Percentiles rank a stretch among this genome's conserved stretches.
Evolutionary conservation across 495 filamentous ascomycete species (phyloP).

Genomic region (Aspergillus ostianus): DNA sequence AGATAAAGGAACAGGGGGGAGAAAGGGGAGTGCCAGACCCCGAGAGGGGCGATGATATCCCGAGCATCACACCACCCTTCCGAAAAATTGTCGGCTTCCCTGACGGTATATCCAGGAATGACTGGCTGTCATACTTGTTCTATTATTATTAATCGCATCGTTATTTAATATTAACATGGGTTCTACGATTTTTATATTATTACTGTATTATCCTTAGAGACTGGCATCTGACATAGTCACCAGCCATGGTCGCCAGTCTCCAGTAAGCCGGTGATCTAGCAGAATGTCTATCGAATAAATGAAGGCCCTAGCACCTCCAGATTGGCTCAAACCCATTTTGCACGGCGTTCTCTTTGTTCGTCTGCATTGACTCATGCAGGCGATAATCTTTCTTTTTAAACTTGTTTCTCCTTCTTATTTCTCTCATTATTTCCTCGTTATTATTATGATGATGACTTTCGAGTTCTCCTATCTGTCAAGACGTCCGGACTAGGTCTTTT

Average conservation of each 20-base stretch:
- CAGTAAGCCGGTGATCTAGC: conserved; percentile 1
- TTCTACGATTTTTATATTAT: neutral
- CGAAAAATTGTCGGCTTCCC: no score
- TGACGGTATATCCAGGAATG: neutral
- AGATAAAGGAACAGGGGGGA: neutral
- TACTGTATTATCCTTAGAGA: neutral
- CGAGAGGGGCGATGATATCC: neutral
- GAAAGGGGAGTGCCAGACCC: no score
- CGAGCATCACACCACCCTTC: neutral
- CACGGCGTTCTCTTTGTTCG: neutral
- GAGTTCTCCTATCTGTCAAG: neutral
- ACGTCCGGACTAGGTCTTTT: neutral
- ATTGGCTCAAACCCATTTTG: neutral
- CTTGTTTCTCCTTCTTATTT: neutral
- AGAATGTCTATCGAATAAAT: neutral
- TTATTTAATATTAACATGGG: neutral
- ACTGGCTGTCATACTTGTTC: neutral
- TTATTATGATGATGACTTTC: neutral
- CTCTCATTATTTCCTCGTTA: neutral
- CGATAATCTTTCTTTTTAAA: neutral
- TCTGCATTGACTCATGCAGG: neutral
- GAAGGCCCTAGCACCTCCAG: neutral
- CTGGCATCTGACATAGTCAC: conserved; percentile 17
- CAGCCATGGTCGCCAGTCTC: neutral
- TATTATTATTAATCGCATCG: neutral